Evolutionary conservation across 441 rosid species (phyloP).

Genomic region (Gossypium lobatum): DNA sequence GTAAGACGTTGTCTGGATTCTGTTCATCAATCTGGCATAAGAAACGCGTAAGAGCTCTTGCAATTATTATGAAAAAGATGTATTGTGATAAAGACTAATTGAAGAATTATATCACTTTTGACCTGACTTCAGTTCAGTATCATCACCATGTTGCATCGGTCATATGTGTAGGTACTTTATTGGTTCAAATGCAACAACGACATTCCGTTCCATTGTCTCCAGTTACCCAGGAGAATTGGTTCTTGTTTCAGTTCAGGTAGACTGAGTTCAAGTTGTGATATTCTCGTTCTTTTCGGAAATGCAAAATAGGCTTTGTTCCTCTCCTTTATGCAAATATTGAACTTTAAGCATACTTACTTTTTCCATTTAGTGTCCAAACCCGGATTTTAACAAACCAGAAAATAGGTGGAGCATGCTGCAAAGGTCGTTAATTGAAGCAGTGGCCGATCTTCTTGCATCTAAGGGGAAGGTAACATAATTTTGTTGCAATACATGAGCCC

Average conservation of each 20-base stretch:
- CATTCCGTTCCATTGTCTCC: conserved; percentile 52
- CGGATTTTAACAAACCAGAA: conserved; percentile 59
- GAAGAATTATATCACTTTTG: conserved; percentile 6
- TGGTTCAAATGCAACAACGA: conserved; percentile 57
- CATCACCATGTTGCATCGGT: conserved; percentile 5
- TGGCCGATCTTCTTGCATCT: conserved; percentile 45
- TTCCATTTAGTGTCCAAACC: conserved; percentile 61
- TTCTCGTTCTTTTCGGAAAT: not conserved
- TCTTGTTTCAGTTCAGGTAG: conserved; percentile 63
- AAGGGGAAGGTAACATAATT: conserved; percentile 50
- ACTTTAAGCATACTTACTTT: conserved; percentile 9
- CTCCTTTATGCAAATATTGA: not conserved
- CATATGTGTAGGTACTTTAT: conserved; percentile 43
- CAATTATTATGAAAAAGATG: conserved; percentile 8
- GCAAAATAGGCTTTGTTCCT: not conserved
- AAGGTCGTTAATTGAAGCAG: conserved; percentile 58
- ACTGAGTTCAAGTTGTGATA: conserved; percentile 1
- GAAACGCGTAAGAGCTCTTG: conserved; percentile 43
- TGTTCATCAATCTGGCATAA: conserved; percentile 37
- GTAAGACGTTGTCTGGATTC: conserved; percentile 39
- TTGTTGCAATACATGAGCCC: not conserved
- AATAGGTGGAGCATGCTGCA: conserved; percentile 75
- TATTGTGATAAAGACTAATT: not conserved
- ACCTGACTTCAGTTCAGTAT: conserved; percentile 6
- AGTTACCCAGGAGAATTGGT: conserved; percentile 55